Evolutionary conservation across 1,284 basidiomycete species (phyloP).

Genomic region (Tilletia indica): DNA sequence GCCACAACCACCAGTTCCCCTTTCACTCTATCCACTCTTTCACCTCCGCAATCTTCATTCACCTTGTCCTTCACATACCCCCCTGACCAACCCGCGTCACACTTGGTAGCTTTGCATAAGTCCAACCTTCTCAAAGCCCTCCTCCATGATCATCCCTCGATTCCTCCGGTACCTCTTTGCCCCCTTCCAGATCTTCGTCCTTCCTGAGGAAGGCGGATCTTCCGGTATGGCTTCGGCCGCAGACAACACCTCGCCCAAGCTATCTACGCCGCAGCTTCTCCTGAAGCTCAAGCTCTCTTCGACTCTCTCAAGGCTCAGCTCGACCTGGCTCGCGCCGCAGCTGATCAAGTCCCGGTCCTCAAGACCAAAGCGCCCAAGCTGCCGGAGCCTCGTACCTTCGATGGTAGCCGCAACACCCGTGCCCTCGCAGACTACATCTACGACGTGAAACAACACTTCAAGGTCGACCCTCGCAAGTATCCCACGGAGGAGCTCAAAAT

Average conservation of each 20-base stretch:
- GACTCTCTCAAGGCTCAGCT: slow-evolving; percentile 4
- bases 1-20: no score
- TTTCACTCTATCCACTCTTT: no score
- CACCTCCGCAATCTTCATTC: no score
- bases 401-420: slow-evolving; percentile 1
- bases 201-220: not conserved
- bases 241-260: not conserved
- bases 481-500: slow-evolving; percentile 13
- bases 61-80: no score
- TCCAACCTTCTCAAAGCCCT: no score
- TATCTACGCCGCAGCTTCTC: not conserved
- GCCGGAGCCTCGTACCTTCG: not conserved
- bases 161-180: not conserved
- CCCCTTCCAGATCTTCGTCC: not conserved
- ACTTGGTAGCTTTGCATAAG: no score
- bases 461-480: not conserved
- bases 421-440: slow-evolving; percentile 6
- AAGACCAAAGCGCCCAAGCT: slow-evolving; percentile 5
- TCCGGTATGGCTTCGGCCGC: not conserved
- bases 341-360: not conserved
- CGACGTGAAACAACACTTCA: slow-evolving; percentile 17
- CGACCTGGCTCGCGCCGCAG: slow-evolving; percentile 10
- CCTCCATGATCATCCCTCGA: not conserved
- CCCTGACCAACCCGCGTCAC: no score
- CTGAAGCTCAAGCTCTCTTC: not conserved